phyloP scores from a whole-genome alignment of 257 asterid species.

The Capsicum rhomboideum region DNA sequence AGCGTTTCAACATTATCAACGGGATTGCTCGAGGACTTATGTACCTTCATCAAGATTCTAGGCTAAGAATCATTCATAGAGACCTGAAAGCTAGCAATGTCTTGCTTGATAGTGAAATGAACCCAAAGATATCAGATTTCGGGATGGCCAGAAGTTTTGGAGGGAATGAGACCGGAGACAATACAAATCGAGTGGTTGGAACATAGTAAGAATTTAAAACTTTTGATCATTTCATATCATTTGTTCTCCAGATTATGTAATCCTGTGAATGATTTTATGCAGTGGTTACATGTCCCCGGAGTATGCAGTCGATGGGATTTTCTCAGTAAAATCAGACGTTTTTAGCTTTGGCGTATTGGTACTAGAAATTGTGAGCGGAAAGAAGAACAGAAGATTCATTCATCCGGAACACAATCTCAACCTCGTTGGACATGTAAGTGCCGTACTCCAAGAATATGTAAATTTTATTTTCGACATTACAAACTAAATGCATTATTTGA shows the following conservation, averaged over 20 bases:
- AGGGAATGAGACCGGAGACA: conserved; percentile 29
- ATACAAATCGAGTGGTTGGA: conserved; percentile 27
- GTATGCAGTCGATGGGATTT: conserved; percentile 25
- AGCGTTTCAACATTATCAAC: conserved; percentile 22
- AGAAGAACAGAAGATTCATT: conserved; percentile 18
- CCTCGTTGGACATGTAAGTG: conserved; percentile 29
- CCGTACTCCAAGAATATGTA: background rate
- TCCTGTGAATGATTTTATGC: background rate
- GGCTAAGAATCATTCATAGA: conserved; percentile 23
- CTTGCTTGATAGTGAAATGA: conserved; percentile 25
- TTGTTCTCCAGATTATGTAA: background rate
- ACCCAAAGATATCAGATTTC: conserved; percentile 30
- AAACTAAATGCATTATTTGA: background rate
- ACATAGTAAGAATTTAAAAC: conserved; percentile 14
- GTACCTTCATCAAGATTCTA: conserved; percentile 34
- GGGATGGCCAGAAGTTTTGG: conserved; percentile 27
- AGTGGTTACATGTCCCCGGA: conserved; percentile 37
- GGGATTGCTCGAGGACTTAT: conserved; percentile 33
- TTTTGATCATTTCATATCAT: background rate
- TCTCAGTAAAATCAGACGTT: conserved; percentile 28
- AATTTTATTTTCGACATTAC: background rate
- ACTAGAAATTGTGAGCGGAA: conserved; percentile 21
- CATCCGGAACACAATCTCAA: conserved; percentile 17
- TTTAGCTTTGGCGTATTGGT: conserved; percentile 28
- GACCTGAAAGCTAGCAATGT: conserved; percentile 29